These are phyloP conservation scores for Mariannaea elegans DNA, from an alignment of 2,329 filamentous ascomycete species.

Conservation along the genomic window DNA sequence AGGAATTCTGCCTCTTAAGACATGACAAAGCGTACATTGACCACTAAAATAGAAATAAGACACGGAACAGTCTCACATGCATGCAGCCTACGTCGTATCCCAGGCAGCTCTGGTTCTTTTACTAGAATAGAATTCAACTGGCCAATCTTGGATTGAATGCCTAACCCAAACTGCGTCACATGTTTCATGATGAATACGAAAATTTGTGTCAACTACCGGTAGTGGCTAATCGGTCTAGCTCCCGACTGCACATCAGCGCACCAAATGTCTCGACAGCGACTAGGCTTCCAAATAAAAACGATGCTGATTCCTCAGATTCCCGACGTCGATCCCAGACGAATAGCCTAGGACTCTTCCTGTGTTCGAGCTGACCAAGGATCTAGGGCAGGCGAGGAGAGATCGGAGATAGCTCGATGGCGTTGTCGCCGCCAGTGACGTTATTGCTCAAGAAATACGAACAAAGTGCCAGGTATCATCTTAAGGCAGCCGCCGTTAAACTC, in stretches of 20 bases:
- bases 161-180: too few relatives aligned
- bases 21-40: background rate
- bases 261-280: background rate
- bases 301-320: constrained; percentile 27
- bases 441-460: too few relatives aligned
- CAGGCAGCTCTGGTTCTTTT: constrained; percentile 13
- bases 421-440: too few relatives aligned
- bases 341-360: too few relatives aligned
- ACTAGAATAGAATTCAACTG: too few relatives aligned
- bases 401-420: background rate
- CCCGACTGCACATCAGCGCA: background rate
- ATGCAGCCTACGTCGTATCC: constrained; percentile 3
- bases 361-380: too few relatives aligned
- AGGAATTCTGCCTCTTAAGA: constrained; percentile 4
- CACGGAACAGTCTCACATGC: background rate
- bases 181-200: too few relatives aligned
- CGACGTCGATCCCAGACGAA: background rate
- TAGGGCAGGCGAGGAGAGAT: background rate
- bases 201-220: too few relatives aligned
- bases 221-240: too few relatives aligned
- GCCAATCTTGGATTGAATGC: too few relatives aligned
- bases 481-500: too few relatives aligned
- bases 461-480: too few relatives aligned
- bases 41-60: constrained; percentile 18
- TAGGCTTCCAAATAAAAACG: constrained; percentile 29